Evolutionary conservation across 169 alveolate genomes (phyloP), one percentile per base, ranked within the genome.

Genomic region (Toxoplasma gondii): DNA sequence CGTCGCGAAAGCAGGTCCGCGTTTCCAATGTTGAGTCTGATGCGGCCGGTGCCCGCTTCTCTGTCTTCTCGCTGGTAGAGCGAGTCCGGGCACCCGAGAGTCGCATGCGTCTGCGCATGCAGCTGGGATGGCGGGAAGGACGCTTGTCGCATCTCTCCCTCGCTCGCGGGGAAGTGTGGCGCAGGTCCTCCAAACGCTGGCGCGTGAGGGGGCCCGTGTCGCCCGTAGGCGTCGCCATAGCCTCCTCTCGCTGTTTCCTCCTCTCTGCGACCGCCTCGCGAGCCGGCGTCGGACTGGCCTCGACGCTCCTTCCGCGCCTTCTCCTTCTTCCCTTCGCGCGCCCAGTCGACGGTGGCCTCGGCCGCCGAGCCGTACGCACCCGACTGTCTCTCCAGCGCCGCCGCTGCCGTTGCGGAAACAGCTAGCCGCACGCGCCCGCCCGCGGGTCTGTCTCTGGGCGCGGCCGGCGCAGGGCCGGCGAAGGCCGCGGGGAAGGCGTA

Each of bases 371-470:
- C 45, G 49, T 10, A 44, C 38, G 39, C 39, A 41, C n/a, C 45
- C 43, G 10, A 1, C 1, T 12, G 39, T 16, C 27, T 44, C 45
- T 9, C 84, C 39, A 36, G 45, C n/a, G 84, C 84, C 43, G 84
- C 84, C 1, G 84, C 84, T 74, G 84, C 84, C 17, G 84, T n/a
- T 27, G 84, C 84, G 44, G 49, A 31, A 27, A 74, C 39, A 1
- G 84, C 84, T 16, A 74, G 84, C 16, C 84, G 84, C 2, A 74
- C n/a, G 41, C 84, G 84, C 39, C 84, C 84, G 44, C 84, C 43
- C 45, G 38, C 82, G 38, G 84, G 49, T 22, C 43, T 12, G 27
- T 34, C 84, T n/a, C 39, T 22, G 41, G 44, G 84, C 45, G 31
- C 27, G 84, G n/a, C 39, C 84, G 4, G 24, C 74, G 74, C 1